These are phyloP conservation scores for Malassezia obtusa DNA, from an alignment of 1,284 basidiomycete genomes.

Conservation along the genomic window DNA sequence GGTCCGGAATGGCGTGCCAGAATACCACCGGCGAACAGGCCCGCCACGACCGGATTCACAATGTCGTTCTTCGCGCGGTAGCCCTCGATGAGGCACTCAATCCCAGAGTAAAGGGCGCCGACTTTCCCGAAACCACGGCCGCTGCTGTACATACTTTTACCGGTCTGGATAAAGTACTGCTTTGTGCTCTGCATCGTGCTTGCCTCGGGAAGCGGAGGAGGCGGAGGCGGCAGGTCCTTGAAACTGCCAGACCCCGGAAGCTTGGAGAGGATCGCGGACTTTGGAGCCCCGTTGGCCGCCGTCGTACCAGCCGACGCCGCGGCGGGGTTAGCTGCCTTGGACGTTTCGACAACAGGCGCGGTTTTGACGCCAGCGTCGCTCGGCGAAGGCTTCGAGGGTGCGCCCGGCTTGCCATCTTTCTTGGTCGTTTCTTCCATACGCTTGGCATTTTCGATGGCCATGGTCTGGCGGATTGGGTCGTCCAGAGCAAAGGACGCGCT, in stretches of 20 bases:
- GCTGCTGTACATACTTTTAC: constrained; percentile 75
- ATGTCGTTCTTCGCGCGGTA: constrained; percentile 46
- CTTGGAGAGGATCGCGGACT: constrained; percentile 5
- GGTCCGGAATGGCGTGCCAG: constrained; percentile 41
- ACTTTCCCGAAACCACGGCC: constrained; percentile 93
- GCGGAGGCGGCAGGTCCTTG: constrained; percentile 7
- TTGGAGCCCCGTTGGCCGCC: neutral
- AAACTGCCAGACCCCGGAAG: constrained; percentile 3
- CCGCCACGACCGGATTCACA: constrained; percentile 36
- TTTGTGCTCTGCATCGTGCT: constrained; percentile 61
- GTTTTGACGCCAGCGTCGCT: neutral
- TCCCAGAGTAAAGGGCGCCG: constrained; percentile 80
- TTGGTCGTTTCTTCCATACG: constrained; percentile 4
- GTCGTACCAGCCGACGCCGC: neutral
- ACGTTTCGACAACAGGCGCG: no score
- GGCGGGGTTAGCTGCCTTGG: neutral
- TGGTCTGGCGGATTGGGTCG: constrained; percentile 57
- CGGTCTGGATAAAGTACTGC: constrained; percentile 88
- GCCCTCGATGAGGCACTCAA: constrained; percentile 90
- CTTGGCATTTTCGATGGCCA: constrained; percentile 11
- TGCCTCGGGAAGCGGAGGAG: constrained; percentile 19
- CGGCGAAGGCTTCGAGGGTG: no score
- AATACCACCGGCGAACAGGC: constrained; percentile 37
- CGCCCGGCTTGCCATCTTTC: neutral
- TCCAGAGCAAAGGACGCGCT: constrained; percentile 88